Evolutionary conservation across 768 basidiomycete genomes (phyloP).

Genomic region (Leccinum obscurum): DNA sequence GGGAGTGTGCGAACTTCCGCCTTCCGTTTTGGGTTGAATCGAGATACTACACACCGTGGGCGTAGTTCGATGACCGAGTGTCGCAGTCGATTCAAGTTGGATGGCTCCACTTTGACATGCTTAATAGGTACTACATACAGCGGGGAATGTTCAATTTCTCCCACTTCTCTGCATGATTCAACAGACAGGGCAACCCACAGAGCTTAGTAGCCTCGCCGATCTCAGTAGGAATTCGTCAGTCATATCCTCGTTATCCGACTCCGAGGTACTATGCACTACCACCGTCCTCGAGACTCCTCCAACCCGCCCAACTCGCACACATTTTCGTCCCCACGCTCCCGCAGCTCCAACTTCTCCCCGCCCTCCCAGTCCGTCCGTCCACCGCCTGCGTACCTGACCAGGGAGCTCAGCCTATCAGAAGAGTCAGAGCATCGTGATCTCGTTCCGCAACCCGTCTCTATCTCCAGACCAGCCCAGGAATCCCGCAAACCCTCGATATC

Average conservation of each 20-base stretch:
- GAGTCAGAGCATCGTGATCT: constrained; percentile 21
- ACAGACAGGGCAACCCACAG: not conserved
- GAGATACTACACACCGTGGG: too few species aligned
- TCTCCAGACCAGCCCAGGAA: constrained; percentile 23
- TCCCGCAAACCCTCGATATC: constrained; percentile 39
- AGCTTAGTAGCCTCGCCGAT: constrained; percentile 45
- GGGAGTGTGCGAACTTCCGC: too few species aligned
- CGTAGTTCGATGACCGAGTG: too few species aligned
- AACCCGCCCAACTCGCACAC: constrained; percentile 54
- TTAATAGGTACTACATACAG: too few species aligned
- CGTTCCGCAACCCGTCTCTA: constrained; percentile 12
- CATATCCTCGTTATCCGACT: constrained; percentile 50
- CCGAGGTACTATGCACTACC: constrained; percentile 41
- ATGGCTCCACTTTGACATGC: too few species aligned
- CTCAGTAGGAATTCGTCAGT: constrained; percentile 77
- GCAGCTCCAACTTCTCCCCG: constrained; percentile 47
- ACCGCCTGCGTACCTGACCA: constrained; percentile 57
- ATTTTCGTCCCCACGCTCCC: constrained; percentile 62
- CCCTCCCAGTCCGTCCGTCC: constrained; percentile 34
- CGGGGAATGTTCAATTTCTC: not conserved
- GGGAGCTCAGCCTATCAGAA: constrained; percentile 49
- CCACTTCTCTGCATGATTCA: too few species aligned
- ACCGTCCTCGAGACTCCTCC: constrained; percentile 44
- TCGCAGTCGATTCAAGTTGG: too few species aligned
- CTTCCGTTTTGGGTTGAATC: too few species aligned